Evolutionary conservation across 108 stramenopile genomes (phyloP).

Genomic region (Nitzschia sp.): DNA sequence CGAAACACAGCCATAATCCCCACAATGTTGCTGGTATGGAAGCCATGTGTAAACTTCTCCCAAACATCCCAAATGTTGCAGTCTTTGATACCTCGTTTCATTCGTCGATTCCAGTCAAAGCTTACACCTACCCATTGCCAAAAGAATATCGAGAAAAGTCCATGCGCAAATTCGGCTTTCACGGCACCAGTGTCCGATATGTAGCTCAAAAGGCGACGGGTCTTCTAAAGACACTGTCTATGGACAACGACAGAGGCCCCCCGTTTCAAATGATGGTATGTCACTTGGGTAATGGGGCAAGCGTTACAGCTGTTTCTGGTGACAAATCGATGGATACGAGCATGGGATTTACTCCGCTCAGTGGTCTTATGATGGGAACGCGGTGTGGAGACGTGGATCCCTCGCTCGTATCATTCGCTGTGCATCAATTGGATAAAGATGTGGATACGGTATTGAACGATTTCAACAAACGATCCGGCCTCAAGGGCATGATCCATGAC

Average conservation of each 20-base stretch:
- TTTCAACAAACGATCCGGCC: constrained; percentile 53
- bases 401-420: constrained; percentile 11
- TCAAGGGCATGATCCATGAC: constrained; percentile 32
- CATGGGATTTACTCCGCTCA: constrained; percentile 57
- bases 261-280: constrained; percentile 34
- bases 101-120: constrained; percentile 32
- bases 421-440: constrained; percentile 19
- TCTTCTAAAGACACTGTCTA: constrained; percentile 19
- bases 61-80: constrained; percentile 41
- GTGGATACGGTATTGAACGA: constrained; percentile 37
- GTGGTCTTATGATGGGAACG: constrained; percentile 59
- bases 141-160: constrained; percentile 27
- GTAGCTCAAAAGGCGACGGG: constrained; percentile 32
- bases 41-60: constrained; percentile 16
- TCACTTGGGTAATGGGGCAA: constrained; percentile 56
- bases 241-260: background rate
- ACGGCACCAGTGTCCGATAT: constrained; percentile 50
- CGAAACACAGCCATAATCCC: constrained; percentile 41
- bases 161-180: constrained; percentile 58
- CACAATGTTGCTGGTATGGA: constrained; percentile 38
- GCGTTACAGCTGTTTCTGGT: constrained; percentile 34
- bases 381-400: constrained; percentile 55
- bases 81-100: constrained; percentile 68
- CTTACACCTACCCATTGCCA: constrained; percentile 52
- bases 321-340: constrained; percentile 47